Evolutionary conservation across 345 rosid genomes (phyloP).

Genomic region (Iberis pinnata): DNA sequence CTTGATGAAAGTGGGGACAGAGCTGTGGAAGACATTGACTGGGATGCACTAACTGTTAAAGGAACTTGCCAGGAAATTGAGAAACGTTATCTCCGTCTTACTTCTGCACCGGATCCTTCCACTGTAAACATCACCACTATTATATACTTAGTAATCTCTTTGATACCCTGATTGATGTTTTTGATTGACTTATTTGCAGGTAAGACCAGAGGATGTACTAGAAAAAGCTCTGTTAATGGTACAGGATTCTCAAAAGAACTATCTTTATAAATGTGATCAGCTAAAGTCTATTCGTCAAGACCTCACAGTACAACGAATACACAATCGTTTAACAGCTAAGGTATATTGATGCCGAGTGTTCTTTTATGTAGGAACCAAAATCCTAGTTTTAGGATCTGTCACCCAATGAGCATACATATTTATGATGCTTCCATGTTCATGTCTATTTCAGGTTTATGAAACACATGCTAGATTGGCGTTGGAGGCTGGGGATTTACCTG

Average conservation of each 20-base stretch:
- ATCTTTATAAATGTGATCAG: conserved; percentile 93
- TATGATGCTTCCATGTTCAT: conserved; percentile 19
- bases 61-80: conserved; percentile 96
- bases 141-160: conserved; percentile 12
- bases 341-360: conserved; percentile 32
- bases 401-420: conserved; percentile 3
- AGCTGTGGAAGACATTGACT: conserved; percentile 98
- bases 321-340: conserved; percentile 79
- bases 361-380: conserved; percentile 15
- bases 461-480: conserved; percentile 92
- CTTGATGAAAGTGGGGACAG: conserved; percentile 70
- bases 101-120: conserved; percentile 98
- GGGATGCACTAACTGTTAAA: conserved; percentile 94
- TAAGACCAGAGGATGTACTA: conserved; percentile 93
- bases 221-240: conserved; percentile 86
- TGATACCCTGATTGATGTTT: conserved; percentile 12
- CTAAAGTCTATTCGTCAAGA: conserved; percentile 98
- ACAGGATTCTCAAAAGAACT: conserved; percentile 78
- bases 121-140: conserved; percentile 53
- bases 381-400: conserved; percentile 3
- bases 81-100: conserved; percentile 94
- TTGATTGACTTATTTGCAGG: conserved; percentile 41
- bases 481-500: conserved; percentile 86
- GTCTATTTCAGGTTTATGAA: conserved; percentile 78
- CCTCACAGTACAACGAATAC: conserved; percentile 86